Conservation (phyloP, 805 yeast genomes). For the Ogataea sp. region DNA sequence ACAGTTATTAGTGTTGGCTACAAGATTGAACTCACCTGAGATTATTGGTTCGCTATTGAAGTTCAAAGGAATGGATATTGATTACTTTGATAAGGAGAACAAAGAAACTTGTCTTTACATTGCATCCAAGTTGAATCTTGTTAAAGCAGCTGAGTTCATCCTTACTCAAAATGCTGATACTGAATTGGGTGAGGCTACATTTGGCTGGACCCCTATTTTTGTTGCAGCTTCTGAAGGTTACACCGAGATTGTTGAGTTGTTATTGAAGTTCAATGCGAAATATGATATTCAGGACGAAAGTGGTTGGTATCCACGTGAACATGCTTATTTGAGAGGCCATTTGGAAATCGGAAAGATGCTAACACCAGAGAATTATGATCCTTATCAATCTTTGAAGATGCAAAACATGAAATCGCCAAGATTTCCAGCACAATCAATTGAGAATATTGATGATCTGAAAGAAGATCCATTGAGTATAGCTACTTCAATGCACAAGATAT, state of each 20-base stretch:
- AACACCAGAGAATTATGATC: conserved; percentile 38
- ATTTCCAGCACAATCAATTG: conserved; percentile 3
- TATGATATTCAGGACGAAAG: conserved; percentile 61
- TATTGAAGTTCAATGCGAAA: conserved; percentile 47
- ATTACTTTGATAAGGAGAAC: conserved; percentile 51
- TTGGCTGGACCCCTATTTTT: conserved; percentile 94
- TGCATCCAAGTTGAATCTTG: conserved; percentile 58
- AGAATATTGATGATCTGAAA: conserved; percentile 7
- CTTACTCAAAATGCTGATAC: conserved; percentile 58
- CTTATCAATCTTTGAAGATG: conserved; percentile 16
- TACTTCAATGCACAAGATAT: conserved; percentile 17
- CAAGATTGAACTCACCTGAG: conserved; percentile 52
- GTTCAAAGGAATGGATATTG: conserved; percentile 52
- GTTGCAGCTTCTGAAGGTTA: conserved; percentile 85
- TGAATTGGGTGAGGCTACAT: conserved; percentile 67
- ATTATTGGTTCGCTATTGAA: conserved; percentile 46
- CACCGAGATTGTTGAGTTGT: conserved; percentile 42
- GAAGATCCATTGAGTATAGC: conserved; percentile 1
- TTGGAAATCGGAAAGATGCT: conserved; percentile 58
- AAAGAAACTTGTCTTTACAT: conserved; percentile 80
- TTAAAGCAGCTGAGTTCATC: conserved; percentile 44
- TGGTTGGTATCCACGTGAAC: conserved; percentile 98
- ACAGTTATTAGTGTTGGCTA: conserved; percentile 55
- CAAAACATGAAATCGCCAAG: conserved; percentile 13
- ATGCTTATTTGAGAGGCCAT: conserved; percentile 87